Conservation (phyloP, 1,284 basidiomycete species). For the Fomitopsis betulina region DNA sequence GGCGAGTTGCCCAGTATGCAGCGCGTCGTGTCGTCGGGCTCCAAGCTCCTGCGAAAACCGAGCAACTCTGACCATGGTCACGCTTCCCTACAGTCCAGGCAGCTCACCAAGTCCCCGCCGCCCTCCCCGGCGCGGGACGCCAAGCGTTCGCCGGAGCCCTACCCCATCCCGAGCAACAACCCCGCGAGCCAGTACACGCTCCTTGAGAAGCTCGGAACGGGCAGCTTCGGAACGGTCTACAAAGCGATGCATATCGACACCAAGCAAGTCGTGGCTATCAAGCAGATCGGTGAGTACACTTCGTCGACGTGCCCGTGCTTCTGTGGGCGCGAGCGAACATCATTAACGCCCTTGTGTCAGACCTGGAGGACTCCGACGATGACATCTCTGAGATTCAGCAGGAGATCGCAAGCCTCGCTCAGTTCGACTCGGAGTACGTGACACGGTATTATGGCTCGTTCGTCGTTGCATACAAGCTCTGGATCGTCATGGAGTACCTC, state of each 20-base stretch:
- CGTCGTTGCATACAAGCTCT: conserved; percentile 94
- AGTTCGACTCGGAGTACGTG: conserved; percentile 94
- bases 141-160: conserved; percentile 49
- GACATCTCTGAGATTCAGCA: conserved; percentile 97
- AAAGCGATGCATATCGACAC: conserved; percentile 95
- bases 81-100: conserved; percentile 35
- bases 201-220: conserved; percentile 95
- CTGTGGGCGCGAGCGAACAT: conserved; percentile 2
- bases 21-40: conserved; percentile 22
- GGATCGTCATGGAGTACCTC: conserved; percentile 99
- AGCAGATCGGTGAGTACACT: conserved; percentile 80
- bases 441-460: conserved; percentile 97
- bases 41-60: conserved; percentile 24
- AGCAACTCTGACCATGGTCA: conserved; percentile 23
- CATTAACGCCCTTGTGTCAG: conserved; percentile 31
- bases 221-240: conserved; percentile 95
- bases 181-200: conserved; percentile 89
- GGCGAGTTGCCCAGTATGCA: conserved; percentile 10
- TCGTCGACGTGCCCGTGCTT: not conserved
- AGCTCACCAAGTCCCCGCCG: conserved; percentile 42
- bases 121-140: conserved; percentile 40
- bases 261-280: conserved; percentile 93
- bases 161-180: conserved; percentile 68
- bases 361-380: conserved; percentile 87
- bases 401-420: conserved; percentile 93